Evolutionary conservation across 2,329 filamentous ascomycete genomes (phyloP), one percentile per base, ranked within the genome.

Genomic region (Ophiostoma triangulosporum): DNA sequence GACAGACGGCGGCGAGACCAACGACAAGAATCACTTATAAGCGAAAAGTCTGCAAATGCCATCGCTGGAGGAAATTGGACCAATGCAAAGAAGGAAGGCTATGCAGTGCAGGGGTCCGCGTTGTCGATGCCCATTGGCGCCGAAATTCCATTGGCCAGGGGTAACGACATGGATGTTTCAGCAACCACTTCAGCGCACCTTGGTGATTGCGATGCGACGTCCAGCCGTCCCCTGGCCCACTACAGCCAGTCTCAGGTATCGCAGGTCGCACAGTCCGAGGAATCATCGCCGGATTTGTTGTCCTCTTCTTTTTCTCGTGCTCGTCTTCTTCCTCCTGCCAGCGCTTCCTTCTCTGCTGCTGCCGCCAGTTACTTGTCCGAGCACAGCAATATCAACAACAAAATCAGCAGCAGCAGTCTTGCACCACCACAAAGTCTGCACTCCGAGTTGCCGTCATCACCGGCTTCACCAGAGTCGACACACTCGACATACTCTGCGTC

Each of bases 91-190:
- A 62, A 56, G 35, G 63, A 65, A 40, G 60, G 58, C 57, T 57
- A 64, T 63, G 61, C 58, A 55, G 54, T 11, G 27, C 62, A 55
- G 56, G 65, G 64, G 55, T 66, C 64, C 52, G 64, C 64, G 61
- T 63, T 66, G 59, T 65, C 66, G 40, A 65, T 65, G 50, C 59
- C 66, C 43, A 61, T 63, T 50, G 63, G 62, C 32, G 61, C 65
- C 51, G 58, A 61, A 50, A 60, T 64, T 52, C 63, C 66, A 64
- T 70, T 69, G 66, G 67, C 62, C 58, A 63, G 63, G 57, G 59
- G 62, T 57, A 63, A 61, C 64, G 64, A 64, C 57, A 66, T 61
- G 57, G 60, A 62, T 57, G 71, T 74, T 74, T 74, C 72, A 74
- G 70, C 50, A 55, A 62, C 61, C 56, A 38, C 33, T 22, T 48